Base-by-base conservation (phyloP, 495 filamentous ascomycete genomes). In the Aspergillus wentii region DNA sequence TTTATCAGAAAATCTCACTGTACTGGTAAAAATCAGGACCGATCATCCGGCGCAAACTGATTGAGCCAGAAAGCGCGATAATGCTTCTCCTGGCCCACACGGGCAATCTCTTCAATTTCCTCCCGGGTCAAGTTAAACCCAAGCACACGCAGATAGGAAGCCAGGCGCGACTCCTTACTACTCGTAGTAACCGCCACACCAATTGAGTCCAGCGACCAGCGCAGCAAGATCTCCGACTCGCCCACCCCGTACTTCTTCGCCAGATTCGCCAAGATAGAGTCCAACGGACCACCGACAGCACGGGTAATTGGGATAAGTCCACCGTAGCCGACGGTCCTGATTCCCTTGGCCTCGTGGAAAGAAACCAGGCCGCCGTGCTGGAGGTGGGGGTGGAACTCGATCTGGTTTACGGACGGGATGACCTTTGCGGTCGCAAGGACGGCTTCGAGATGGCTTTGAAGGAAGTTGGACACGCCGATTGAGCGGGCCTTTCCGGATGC, bases 321-420 rank as follows among this genome's bases (percentile, higher is more conserved):
- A 0, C 60, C 72, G 56, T 91, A 95, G 20, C 82, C 84, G 3
- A 72, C 64, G 0, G 80, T 74, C 5, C 79, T 80, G 49, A 95
- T 92, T 15, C 68, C 66, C 40, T 87, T 69, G 52, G 76, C 61
- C 48, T 76, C 71, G 40, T 83, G 79, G 59, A 75, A 86, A 4
- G 64, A 57, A 4, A 94, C 26, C 11, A 94, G 69, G n/a, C 63
- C 59, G 3, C 64, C 65, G 56, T 83, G 88, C 58, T 94, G 89
- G 23, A 95, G 71, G 57, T 95, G 94, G 0, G 87, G 83, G 51
- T 94, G 85, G 50, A 76, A 91, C 60, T 95, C 88, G 43, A 94
- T 85, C 68, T 94, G 88, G 61, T 95, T 94, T 49, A 88, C 72
- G 2, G 69, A 78, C 0, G 89, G 89, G 9, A 66, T 54, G 15